A percentile compares a stretch with the other conserved stretches of the same genome.
These are phyloP conservation scores for Calocera cornea DNA, from an alignment of 768 basidiomycete genomes.

Conservation along the genomic window DNA sequence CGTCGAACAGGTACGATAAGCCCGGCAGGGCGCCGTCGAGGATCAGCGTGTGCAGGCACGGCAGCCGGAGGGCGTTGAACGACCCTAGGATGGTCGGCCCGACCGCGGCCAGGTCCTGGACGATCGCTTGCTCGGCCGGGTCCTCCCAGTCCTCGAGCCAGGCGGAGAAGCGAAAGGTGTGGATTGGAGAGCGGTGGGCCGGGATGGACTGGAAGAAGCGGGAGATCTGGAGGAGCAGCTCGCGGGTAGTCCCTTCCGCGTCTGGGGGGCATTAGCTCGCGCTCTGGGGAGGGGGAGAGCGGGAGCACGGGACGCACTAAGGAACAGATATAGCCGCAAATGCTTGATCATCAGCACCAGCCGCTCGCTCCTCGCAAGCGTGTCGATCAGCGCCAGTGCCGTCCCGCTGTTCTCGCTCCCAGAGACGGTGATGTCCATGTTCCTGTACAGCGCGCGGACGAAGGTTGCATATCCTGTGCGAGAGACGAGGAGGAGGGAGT, in stretches of 20 bases:
- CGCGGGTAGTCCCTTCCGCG: background rate
- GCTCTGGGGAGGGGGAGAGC: background rate
- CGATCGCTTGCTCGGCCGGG: background rate
- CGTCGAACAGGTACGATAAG: background rate
- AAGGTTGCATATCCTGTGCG: background rate
- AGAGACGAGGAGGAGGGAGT: background rate
- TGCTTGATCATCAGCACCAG: background rate
- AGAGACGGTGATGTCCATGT: background rate
- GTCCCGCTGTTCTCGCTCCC: background rate
- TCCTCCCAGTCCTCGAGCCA: conserved; percentile 2
- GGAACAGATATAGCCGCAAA: background rate
- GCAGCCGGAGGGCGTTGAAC: background rate
- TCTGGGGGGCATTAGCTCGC: background rate
- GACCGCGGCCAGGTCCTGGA: background rate
- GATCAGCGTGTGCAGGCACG: background rate
- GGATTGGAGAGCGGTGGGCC: background rate
- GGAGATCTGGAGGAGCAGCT: background rate
- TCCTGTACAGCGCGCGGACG: background rate
- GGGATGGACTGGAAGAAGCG: background rate
- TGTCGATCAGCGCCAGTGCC: background rate
- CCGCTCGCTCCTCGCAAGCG: background rate
- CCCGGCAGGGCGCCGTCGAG: background rate
- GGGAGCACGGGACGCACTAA: background rate
- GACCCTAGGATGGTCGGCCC: background rate
- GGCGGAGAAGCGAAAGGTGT: background rate